These are phyloP conservation scores for Tylopilus subfusipes DNA, from an alignment of 768 basidiomycete species.

Conservation along the genomic window DNA sequence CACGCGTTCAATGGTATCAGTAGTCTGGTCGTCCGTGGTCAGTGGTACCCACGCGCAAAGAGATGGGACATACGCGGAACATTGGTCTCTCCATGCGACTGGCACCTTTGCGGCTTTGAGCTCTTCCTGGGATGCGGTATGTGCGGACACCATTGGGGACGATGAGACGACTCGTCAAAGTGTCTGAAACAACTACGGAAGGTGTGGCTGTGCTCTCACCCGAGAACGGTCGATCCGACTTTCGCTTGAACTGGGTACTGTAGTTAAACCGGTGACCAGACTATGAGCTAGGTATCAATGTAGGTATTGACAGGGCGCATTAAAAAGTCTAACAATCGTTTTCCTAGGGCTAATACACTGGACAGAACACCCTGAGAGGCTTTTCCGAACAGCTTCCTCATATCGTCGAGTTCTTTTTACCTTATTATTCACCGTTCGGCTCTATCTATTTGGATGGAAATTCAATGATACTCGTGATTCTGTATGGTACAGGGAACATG, in stretches of 20 bases:
- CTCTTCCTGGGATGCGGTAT: constrained; percentile 79
- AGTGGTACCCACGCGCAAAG: neutral
- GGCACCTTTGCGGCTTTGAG: constrained; percentile 75
- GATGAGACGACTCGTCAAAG: neutral
- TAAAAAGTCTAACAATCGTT: too few relatives aligned
- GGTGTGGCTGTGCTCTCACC: constrained; percentile 20
- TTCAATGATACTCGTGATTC: neutral
- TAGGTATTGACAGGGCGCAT: too few relatives aligned
- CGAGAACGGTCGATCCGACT: neutral
- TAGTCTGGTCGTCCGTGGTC: constrained; percentile 44
- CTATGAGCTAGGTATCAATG: too few relatives aligned
- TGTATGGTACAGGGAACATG: neutral
- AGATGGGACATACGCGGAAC: constrained; percentile 73
- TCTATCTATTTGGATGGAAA: neutral
- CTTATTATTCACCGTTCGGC: too few relatives aligned
- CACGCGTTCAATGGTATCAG: constrained; percentile 87
- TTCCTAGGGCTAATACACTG: too few relatives aligned
- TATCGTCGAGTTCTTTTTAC: too few relatives aligned
- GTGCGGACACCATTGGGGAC: constrained; percentile 59
- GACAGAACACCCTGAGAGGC: too few relatives aligned
- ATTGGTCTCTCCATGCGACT: constrained; percentile 82
- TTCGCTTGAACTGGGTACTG: too few relatives aligned
- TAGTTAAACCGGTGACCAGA: too few relatives aligned
- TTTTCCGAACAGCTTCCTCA: too few relatives aligned
- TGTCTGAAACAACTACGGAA: neutral